Base-by-base conservation (phyloP, 2,329 filamentous ascomycete genomes). In the Fusarium robinianum region DNA sequence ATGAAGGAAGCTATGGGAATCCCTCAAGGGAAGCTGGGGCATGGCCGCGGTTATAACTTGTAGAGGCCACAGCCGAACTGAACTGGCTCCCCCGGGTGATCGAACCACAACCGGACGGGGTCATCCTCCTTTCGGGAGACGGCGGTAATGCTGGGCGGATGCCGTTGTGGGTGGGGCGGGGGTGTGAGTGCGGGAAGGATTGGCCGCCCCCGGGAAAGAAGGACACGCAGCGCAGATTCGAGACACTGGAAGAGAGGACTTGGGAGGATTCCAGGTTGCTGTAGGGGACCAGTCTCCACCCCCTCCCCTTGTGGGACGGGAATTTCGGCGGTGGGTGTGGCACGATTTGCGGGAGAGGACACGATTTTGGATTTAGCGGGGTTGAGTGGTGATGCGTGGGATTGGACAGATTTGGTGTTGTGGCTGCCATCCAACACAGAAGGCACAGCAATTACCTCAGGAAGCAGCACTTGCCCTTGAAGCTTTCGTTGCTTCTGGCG, bases 361-460 rank as follows among this genome's bases (percentile, higher is more conserved):
- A 50, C 43, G 46, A 55, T 44, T 11, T n/a, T n/a, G n/a, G n/a
- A n/a, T 23, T 42, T 48, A 51, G 51, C 47, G 51, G 51, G 51
- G 51, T 55, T 25, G 34, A 36, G n/a, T n/a, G n/a, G n/a, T n/a
- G 25, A 40, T 38, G 51, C 38, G 35, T 40, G 33, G 19, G 35
- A 53, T 53, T 54, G 51, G 51, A 22, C 35, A 14, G 29, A 11
- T 15, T 22, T 15, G 18, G 16, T 31, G 14, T 26, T 34, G n/a
- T n/a, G n/a, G n/a, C n/a, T n/a, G n/a, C n/a, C n/a, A n/a, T n/a
- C n/a, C n/a, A n/a, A n/a, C n/a, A n/a, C n/a, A n/a, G n/a, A n/a
- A n/a, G n/a, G n/a, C n/a, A n/a, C n/a, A n/a, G n/a, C n/a, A n/a
- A n/a, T n/a, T n/a, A n/a, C n/a, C n/a, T n/a, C n/a, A n/a, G n/a